These are phyloP conservation scores for Trichoderma sp. DNA, from an alignment of 2,329 filamentous ascomycete species.

Conservation along the genomic window DNA sequence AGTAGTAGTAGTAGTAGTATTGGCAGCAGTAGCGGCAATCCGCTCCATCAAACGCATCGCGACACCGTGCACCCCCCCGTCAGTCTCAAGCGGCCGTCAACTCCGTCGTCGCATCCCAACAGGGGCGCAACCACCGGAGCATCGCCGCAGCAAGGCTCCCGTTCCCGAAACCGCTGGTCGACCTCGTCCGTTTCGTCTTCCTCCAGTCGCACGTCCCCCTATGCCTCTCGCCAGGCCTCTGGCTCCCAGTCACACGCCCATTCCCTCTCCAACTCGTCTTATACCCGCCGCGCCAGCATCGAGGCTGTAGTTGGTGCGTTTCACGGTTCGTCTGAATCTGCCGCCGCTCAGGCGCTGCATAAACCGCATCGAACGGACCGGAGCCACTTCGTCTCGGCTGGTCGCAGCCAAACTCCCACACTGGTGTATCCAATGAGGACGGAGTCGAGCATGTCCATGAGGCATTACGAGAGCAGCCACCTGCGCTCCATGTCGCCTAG, in stretches of 20 bases:
- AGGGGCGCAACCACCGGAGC: constrained; percentile 26
- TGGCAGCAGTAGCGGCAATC: neutral
- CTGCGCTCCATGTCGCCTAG: constrained; percentile 22
- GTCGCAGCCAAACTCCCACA: constrained; percentile 2
- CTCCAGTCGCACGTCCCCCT: constrained; percentile 45
- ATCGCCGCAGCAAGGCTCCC: constrained; percentile 41
- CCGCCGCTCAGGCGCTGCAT: constrained; percentile 30
- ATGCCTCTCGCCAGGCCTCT: constrained; percentile 30
- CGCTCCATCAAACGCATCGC: constrained; percentile 9
- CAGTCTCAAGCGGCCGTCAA: constrained; percentile 20
- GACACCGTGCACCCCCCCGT: constrained; percentile 17
- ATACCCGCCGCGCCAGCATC: constrained; percentile 42
- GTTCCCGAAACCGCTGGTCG: constrained; percentile 53
- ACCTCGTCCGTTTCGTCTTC: constrained; percentile 41
- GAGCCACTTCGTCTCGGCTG: neutral
- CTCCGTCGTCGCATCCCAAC: constrained; percentile 22
- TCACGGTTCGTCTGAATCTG: constrained; percentile 30
- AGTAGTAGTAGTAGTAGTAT: constrained; percentile 14
- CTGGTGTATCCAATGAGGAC: neutral
- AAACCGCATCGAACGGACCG: constrained; percentile 32
- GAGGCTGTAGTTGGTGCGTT: constrained; percentile 36
- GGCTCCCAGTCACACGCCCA: constrained; percentile 26
- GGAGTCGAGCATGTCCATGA: constrained; percentile 17
- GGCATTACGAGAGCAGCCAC: constrained; percentile 14
- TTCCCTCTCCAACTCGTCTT: neutral